A percentile compares a stretch with the other conserved stretches of the same genome.
These are phyloP conservation scores for Mediolabrus comicus DNA, from an alignment of 108 stramenopile species.

Conservation along the genomic window DNA sequence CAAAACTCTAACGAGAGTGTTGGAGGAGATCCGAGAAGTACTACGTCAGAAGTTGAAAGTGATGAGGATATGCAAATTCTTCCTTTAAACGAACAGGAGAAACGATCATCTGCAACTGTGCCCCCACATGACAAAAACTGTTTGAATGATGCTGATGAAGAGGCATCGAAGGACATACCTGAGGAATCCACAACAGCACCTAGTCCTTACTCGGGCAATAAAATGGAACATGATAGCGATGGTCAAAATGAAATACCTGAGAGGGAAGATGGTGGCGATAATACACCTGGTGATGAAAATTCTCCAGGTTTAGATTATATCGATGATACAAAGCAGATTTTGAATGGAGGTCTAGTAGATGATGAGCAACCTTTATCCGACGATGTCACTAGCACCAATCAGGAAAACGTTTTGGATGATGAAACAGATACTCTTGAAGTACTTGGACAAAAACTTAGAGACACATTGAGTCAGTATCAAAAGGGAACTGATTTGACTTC, in stretches of 20 bases:
- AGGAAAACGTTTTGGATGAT: neutral
- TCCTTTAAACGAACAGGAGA: neutral
- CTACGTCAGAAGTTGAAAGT: neutral
- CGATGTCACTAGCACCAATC: constrained; percentile 2
- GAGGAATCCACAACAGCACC: neutral
- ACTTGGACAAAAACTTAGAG: constrained; percentile 33
- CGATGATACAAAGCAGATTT: neutral
- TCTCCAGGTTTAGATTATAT: neutral
- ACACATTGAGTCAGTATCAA: constrained; percentile 39
- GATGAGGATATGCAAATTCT: neutral
- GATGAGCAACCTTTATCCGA: neutral
- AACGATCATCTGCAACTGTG: neutral
- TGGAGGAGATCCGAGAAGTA: neutral
- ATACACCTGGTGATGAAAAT: neutral
- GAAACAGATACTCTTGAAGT: constrained; percentile 12
- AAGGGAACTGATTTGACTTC: constrained; percentile 29
- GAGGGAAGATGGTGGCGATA: neutral
- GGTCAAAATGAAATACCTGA: neutral
- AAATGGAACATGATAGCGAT: neutral
- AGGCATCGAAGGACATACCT: neutral
- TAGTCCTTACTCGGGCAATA: neutral
- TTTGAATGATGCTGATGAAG: too few relatives aligned
- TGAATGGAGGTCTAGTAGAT: neutral
- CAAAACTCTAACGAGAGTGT: neutral
- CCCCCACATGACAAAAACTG: too few relatives aligned